A percentile compares a stretch with the other conserved stretches of the same genome.
Evolutionary conservation across 179 eudicot species (phyloP).

Genomic region (Gypsophila paniculata): DNA sequence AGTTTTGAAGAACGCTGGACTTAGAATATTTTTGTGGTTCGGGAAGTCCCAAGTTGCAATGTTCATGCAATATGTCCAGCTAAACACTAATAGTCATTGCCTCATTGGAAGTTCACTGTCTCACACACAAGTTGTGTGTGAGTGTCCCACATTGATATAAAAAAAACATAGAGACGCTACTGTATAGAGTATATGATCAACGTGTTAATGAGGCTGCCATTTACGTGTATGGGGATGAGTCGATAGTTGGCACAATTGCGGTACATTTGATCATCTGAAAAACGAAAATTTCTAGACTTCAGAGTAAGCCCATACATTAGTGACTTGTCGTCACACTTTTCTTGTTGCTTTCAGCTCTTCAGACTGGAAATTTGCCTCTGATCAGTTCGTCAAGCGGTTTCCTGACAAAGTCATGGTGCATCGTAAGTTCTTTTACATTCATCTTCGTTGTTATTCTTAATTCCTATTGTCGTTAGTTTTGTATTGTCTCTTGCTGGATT

Average conservation of each 20-base stretch:
- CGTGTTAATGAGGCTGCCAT: too few relatives aligned
- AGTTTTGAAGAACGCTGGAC: too few relatives aligned
- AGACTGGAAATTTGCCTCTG: slow-evolving; percentile 85
- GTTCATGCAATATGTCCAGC: not conserved
- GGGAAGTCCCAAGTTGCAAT: not conserved
- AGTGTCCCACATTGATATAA: not conserved
- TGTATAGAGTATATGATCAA: not conserved
- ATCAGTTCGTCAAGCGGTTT: slow-evolving; percentile 71
- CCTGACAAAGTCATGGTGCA: slow-evolving; percentile 83
- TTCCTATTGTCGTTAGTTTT: not conserved
- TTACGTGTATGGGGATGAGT: not conserved
- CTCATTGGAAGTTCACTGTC: too few relatives aligned
- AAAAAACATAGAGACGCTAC: not conserved
- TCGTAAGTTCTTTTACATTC: slow-evolving; percentile 42
- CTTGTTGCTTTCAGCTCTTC: slow-evolving; percentile 47
- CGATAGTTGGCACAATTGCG: not conserved
- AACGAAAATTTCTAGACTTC: not conserved
- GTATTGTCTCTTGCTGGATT: not conserved
- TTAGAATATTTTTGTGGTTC: too few relatives aligned
- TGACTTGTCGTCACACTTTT: slow-evolving; percentile 9
- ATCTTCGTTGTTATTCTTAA: not conserved
- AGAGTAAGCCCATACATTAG: not conserved
- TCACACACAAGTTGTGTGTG: not conserved
- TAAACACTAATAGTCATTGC: not conserved
- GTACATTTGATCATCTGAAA: not conserved